Percentiles rank a stretch among this genome's conserved stretches.
These are phyloP conservation scores for Apophysomyces trapeziformis DNA, from an alignment of 371 early-diverging fungal genomes.

Conservation along the genomic window DNA sequence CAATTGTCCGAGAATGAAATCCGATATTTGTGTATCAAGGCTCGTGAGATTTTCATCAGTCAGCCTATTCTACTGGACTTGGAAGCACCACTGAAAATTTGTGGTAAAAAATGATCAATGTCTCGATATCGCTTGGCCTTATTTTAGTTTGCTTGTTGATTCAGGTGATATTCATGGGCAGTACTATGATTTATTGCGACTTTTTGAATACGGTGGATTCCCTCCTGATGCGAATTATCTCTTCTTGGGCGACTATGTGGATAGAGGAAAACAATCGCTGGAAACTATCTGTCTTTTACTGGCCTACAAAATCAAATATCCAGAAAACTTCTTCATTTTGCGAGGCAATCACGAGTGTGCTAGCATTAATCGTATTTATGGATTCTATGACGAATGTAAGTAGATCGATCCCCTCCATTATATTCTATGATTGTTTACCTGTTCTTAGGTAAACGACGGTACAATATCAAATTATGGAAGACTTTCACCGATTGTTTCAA, in stretches of 20 bases:
- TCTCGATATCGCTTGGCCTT: conserved; percentile 21
- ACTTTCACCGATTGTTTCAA: conserved; percentile 98
- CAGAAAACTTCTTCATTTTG: conserved; percentile 96
- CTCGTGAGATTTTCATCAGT: conserved; percentile 90
- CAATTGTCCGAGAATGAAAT: conserved; percentile 88
- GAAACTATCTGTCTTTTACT: conserved; percentile 76
- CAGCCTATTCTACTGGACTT: conserved; percentile 96
- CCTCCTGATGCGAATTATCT: conserved; percentile 92
- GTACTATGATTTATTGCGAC: conserved; percentile 92
- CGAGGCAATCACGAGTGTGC: conserved; percentile 97
- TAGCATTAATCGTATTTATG: conserved; percentile 96
- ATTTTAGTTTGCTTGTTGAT: background rate
- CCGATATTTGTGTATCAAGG: conserved; percentile 80
- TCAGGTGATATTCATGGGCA: conserved; percentile 81
- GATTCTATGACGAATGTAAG: conserved; percentile 98
- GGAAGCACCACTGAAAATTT: conserved; percentile 96
- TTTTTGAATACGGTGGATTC: conserved; percentile 94
- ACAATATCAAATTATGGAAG: conserved; percentile 97
- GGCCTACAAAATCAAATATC: conserved; percentile 95
- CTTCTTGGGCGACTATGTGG: conserved; percentile 97
- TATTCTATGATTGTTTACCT: background rate
- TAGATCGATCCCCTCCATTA: background rate
- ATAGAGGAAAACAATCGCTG: conserved; percentile 91
- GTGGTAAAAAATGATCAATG: conserved; percentile 64
- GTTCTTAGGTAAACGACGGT: conserved; percentile 80